phyloP scores from a whole-genome alignment of 208 protist species.

The Crithidia expoeki region DNA sequence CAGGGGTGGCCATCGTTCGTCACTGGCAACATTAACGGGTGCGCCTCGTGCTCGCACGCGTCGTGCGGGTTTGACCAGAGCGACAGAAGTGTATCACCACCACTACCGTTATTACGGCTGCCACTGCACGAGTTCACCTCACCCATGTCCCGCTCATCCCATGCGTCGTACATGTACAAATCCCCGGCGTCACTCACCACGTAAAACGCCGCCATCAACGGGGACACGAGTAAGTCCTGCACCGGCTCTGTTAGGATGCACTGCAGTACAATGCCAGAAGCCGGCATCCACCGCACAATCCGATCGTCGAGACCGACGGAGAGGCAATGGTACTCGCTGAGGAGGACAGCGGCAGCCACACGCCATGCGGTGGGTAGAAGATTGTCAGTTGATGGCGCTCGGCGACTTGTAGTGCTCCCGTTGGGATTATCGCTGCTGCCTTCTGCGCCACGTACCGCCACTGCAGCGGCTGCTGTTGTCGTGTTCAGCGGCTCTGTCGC shows the following conservation, averaged over 20 bases:
- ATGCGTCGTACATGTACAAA: constrained; percentile 73
- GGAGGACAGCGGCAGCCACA: constrained; percentile 41
- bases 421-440: not conserved
- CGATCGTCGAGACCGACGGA: constrained; percentile 49
- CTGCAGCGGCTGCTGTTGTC: constrained; percentile 16
- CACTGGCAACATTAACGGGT: constrained; percentile 26
- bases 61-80: constrained; percentile 2
- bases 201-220: constrained; percentile 73
- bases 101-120: not conserved
- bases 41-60: constrained; percentile 14
- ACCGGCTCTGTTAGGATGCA: constrained; percentile 48
- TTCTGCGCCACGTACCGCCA: constrained; percentile 6
- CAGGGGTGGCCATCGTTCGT: constrained; percentile 33
- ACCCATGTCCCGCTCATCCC: constrained; percentile 55
- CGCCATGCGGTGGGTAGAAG: constrained; percentile 39
- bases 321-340: constrained; percentile 72
- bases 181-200: constrained; percentile 59
- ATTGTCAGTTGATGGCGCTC: not conserved
- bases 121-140: constrained; percentile 7
- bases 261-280: constrained; percentile 65
- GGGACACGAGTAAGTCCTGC: constrained; percentile 62
- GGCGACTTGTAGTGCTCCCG: not conserved
- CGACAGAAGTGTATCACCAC: not conserved
- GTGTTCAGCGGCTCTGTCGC: constrained; percentile 26
- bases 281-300: constrained; percentile 72